Evolutionary conservation across 257 asterid species (phyloP).

Genomic region (Gynochthodes officinalis): DNA sequence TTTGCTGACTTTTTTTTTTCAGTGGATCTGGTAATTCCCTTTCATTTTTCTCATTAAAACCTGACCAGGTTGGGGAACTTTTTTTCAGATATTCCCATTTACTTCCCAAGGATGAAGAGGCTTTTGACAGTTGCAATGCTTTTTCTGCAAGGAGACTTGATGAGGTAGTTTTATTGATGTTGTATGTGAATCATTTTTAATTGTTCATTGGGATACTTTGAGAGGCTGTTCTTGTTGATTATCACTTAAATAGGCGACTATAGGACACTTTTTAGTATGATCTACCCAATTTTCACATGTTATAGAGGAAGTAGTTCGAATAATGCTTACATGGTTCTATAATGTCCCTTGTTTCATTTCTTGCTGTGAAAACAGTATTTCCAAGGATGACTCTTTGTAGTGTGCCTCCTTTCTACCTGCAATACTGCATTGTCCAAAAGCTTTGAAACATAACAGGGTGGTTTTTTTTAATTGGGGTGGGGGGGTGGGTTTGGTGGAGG

Average conservation of each 20-base stretch:
- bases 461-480: background rate
- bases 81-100: constrained; percentile 87
- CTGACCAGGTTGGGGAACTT: constrained; percentile 19
- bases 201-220: background rate
- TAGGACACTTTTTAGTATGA: background rate
- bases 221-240: background rate
- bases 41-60: constrained; percentile 2
- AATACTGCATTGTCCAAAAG: background rate
- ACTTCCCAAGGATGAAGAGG: constrained; percentile 95
- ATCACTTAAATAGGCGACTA: no score
- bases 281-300: background rate
- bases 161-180: constrained; percentile 51
- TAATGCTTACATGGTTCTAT: background rate
- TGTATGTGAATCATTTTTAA: background rate
- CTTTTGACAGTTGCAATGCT: constrained; percentile 77
- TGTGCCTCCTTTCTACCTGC: background rate
- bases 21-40: background rate
- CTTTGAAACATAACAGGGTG: background rate
- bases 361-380: background rate
- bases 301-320: no score
- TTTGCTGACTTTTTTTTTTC: constrained; percentile 3
- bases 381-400: background rate
- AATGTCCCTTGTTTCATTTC: background rate
- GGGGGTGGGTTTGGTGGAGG: background rate
- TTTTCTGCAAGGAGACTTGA: constrained; percentile 87